A percentile compares a stretch with the other conserved stretches of the same genome.
These are phyloP conservation scores for Pluteus cervinus DNA, from an alignment of 768 basidiomycete genomes.

Conservation along the genomic window DNA sequence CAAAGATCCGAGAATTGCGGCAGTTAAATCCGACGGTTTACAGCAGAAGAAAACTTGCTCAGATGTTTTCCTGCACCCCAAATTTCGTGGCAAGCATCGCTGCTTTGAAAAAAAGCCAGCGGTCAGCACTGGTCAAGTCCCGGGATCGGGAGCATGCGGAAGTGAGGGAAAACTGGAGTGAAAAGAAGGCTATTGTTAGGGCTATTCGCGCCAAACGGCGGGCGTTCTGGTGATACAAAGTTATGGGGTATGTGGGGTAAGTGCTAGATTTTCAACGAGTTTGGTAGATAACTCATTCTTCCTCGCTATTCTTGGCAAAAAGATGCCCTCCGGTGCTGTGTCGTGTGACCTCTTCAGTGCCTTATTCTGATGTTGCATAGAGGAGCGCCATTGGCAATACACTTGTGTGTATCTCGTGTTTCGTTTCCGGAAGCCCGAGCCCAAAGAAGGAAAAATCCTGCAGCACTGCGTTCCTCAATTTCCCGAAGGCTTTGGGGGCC, in stretches of 20 bases:
- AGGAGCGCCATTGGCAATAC: no score
- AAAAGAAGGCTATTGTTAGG: constrained; percentile 53
- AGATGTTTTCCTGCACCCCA: constrained; percentile 68
- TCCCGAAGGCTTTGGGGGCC: constrained; percentile 18
- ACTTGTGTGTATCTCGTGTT: constrained; percentile 22
- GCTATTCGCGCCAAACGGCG: constrained; percentile 65
- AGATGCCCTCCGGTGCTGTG: no score
- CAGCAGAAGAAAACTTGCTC: constrained; percentile 63
- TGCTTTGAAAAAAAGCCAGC: constrained; percentile 46
- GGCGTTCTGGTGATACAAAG: constrained; percentile 57
- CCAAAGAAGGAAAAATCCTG: constrained; percentile 21
- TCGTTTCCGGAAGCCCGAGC: constrained; percentile 30
- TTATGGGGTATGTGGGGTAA: background rate
- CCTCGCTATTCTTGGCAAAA: no score
- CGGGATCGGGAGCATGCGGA: constrained; percentile 43
- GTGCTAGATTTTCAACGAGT: no score
- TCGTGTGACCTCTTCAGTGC: no score
- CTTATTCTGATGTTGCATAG: no score
- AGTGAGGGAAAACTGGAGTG: constrained; percentile 59
- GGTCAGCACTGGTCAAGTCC: constrained; percentile 33
- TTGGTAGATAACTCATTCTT: no score
- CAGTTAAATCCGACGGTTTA: constrained; percentile 49
- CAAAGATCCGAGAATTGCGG: constrained; percentile 54
- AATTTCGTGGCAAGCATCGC: constrained; percentile 63
- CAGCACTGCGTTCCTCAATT: constrained; percentile 16